Evolutionary conservation across 306 rosid genomes (phyloP), one percentile per base, ranked within the genome.

Genomic region (Dalbergia oliveri): DNA sequence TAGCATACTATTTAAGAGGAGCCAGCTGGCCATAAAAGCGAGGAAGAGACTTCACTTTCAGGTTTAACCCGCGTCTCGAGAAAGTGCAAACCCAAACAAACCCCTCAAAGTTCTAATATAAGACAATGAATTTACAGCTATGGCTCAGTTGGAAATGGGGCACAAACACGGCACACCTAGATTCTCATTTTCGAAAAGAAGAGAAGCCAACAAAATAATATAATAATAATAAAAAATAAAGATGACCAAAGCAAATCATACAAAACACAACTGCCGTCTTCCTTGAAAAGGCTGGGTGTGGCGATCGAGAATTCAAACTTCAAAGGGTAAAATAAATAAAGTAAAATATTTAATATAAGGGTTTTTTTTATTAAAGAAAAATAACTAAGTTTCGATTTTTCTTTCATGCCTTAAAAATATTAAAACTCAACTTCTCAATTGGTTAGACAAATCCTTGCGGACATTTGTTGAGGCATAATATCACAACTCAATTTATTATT

Each of bases 21-120:
- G 35, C 65, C 85, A 85, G 85, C 83, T 77, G 74, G 83, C 11
- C 45, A 64, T 5, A 14, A 58, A 64, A 77, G 58, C 54, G 35
- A 50, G 77, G 64, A 21, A 19, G 59, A 75, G 26, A 76, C 65
- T 41, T 77, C 69, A 2, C 72, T 78, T 65, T 83, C 86, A 45
- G 41, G 34, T 56, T 77, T 14, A 56, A 26, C 21, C 39, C 44
- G 4, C 3, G 37, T 76, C 49, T 76, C 85, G 60, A 65, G 63
- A 76, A 72, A 63, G 31, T 66, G 19, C 37, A 72, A 83, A 78
- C 80, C 79, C 82, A 57, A 78, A n/a, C n/a, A n/a, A n/a, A 6
- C 47, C 9, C 41, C 41, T 37, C 41, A 5, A 37, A 37, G 5
- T 37, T 37, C 41, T 6, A 37, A 37, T 37, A 44, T 21, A 0